phyloP scores from a whole-genome alignment of 805 yeast genomes.

The Myxozyma kluyveri region DNA sequence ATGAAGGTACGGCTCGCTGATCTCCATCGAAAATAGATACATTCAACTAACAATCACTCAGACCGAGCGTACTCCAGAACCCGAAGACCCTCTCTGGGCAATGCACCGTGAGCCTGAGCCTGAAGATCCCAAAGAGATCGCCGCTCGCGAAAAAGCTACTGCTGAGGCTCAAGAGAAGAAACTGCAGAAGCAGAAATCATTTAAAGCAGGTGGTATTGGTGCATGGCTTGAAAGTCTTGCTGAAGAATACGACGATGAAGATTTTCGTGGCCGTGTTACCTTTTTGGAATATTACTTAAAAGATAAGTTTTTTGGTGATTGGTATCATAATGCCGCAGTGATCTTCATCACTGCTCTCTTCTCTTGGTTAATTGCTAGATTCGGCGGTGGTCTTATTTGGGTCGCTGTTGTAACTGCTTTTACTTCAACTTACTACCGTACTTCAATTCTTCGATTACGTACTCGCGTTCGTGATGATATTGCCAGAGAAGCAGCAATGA shows the following conservation, averaged over 20 bases:
- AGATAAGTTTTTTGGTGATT: constrained; percentile 79
- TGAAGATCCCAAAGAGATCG: not conserved
- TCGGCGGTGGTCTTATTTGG: constrained; percentile 74
- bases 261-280: constrained; percentile 51
- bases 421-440: constrained; percentile 71
- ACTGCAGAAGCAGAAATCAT: constrained; percentile 2
- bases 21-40: not conserved
- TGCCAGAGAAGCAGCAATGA: constrained; percentile 79
- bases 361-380: constrained; percentile 77
- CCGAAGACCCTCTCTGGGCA: constrained; percentile 21
- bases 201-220: constrained; percentile 7
- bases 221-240: constrained; percentile 18
- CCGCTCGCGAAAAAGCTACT: not conserved
- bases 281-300: constrained; percentile 73
- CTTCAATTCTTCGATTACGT: constrained; percentile 79
- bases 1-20: constrained; percentile 7
- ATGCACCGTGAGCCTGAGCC: constrained; percentile 19
- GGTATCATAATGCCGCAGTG: constrained; percentile 88
- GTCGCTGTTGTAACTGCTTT: constrained; percentile 66
- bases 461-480: constrained; percentile 70
- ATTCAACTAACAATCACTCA: not conserved
- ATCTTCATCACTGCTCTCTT: constrained; percentile 63
- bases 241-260: constrained; percentile 18
- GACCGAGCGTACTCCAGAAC: constrained; percentile 18
- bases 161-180: not conserved